Conservation (phyloP, 1,284 basidiomycete genomes). For the Microbotryomycetes sp. region DNA sequence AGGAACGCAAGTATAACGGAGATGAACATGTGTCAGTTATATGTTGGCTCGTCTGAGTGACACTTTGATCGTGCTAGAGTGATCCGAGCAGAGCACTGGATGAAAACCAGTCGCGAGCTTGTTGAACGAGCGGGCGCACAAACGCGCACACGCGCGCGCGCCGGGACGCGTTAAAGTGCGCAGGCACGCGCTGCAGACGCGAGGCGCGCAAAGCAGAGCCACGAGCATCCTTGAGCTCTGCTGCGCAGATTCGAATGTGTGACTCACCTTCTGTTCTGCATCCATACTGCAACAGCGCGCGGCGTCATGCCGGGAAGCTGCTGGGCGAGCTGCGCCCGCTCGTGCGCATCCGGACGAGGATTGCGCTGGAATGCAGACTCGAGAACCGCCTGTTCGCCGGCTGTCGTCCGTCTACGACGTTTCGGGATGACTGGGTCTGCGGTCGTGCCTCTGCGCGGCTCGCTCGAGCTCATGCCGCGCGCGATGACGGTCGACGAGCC, state of each 20-base stretch:
- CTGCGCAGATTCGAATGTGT: not conserved
- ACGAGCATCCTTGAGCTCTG: not conserved
- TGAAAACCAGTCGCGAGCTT: not conserved
- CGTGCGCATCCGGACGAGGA: constrained; percentile 23
- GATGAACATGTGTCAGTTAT: not conserved
- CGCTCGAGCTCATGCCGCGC: not conserved
- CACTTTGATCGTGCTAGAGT: not conserved
- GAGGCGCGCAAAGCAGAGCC: not conserved
- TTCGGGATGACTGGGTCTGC: constrained; percentile 30
- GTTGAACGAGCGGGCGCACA: not conserved
- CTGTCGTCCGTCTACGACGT: constrained; percentile 30
- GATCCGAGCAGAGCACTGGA: not conserved
- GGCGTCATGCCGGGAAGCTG: constrained; percentile 28
- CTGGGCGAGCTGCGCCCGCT: constrained; percentile 24
- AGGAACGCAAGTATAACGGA: not conserved
- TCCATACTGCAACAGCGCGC: constrained; percentile 32
- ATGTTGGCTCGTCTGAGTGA: not conserved
- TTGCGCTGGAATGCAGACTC: constrained; percentile 26
- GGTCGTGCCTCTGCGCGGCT: constrained; percentile 2
- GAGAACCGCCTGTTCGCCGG: constrained; percentile 36
- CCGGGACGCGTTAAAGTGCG: not conserved
- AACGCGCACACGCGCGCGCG: not conserved
- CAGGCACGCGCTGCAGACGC: not conserved
- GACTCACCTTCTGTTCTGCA: constrained; percentile 31
- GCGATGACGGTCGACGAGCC: not conserved